Evolutionary conservation across 495 filamentous ascomycete species (phyloP).

Genomic region (Annulohypoxylon moriforme): DNA sequence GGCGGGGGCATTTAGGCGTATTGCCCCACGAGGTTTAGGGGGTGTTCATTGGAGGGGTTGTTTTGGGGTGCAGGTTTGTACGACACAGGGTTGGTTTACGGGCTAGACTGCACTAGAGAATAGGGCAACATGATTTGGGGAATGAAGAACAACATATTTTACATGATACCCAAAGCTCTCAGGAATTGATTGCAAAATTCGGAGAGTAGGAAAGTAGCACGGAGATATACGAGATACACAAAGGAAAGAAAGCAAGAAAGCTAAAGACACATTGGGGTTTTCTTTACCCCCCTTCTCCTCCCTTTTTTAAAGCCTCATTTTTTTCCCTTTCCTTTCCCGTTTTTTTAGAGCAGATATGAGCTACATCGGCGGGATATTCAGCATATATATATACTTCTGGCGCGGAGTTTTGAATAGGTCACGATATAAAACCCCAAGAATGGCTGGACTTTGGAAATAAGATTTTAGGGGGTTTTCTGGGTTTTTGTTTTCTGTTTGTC

Average conservation of each 20-base stretch:
- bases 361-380: slow-evolving; percentile 14
- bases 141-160: slow-evolving; percentile 34
- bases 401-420: slow-evolving; percentile 29
- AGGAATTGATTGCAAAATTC: slow-evolving; percentile 21
- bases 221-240: slow-evolving; percentile 18
- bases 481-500: not conserved
- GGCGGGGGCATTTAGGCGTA: slow-evolving; percentile 4
- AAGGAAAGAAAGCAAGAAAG: slow-evolving; percentile 21
- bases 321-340: not conserved
- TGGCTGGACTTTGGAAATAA: slow-evolving; percentile 8
- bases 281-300: not conserved
- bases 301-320: slow-evolving; percentile 2
- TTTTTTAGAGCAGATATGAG: slow-evolving; percentile 21
- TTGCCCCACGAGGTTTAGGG: slow-evolving; percentile 6
- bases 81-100: slow-evolving; percentile 24
- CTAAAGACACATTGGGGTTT: not conserved
- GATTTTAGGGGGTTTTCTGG: not conserved
- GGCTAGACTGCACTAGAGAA: slow-evolving; percentile 34
- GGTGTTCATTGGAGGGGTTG: not conserved
- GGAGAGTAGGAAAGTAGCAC: slow-evolving; percentile 30
- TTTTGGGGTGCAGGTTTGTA: slow-evolving; percentile 20
- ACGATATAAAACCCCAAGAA: slow-evolving; percentile 25
- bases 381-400: slow-evolving; percentile 32
- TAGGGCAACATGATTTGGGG: slow-evolving; percentile 27
- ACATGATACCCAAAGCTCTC: slow-evolving; percentile 43